Evolutionary conservation across 352 stramenopile species (phyloP), one percentile per base, ranked within the genome.

Genomic region (Elongisporangium undulatum): DNA sequence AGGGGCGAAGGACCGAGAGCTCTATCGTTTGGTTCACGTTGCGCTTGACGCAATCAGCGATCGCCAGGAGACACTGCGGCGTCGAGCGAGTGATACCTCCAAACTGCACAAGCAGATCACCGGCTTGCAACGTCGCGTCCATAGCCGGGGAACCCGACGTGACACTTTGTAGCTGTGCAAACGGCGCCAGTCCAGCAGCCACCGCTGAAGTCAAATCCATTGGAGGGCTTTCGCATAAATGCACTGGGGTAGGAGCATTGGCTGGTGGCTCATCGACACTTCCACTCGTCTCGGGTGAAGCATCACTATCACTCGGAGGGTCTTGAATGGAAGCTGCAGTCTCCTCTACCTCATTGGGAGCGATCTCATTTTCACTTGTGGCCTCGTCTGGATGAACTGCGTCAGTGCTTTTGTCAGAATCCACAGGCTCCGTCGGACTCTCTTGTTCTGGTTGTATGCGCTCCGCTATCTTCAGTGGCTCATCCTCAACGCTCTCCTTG

Each of bases 41-140:
- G 17, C 61, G 71, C 58, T 87, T 75, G 0, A 90, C 72, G 4
- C 64, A 75, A 20, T 82, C 65, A 0, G 72, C 80, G 26, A 90
- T 86, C 1, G 69, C 55, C 13, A 81, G 55, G 21, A 90, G 50
- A 52, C 75, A 87, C 45, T 88, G 78, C 17, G 80, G 69, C 1
- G 68, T 85, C 6, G 56, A 66, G 16, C 58, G 77, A 10, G 69
- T 63, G 41, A 88, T 69, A 1, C 77, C 77, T 0, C 74, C 80
- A 60, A 90, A 87, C 5, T 76, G 58, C 4, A 84, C 17, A 1
- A 90, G 45, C 12, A 90, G 55, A 45, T 90, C 80, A 0, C 67
- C 67, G 16, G 70, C 59, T 29, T 63, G 48, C 0, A 90, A 61
- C 16, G 68, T 66, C 1, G 80, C 80, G 22, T 75, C 64, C 59